Evolutionary conservation across 2,329 filamentous ascomycete genomes (phyloP).

Genomic region (Botrytis deweyae): DNA sequence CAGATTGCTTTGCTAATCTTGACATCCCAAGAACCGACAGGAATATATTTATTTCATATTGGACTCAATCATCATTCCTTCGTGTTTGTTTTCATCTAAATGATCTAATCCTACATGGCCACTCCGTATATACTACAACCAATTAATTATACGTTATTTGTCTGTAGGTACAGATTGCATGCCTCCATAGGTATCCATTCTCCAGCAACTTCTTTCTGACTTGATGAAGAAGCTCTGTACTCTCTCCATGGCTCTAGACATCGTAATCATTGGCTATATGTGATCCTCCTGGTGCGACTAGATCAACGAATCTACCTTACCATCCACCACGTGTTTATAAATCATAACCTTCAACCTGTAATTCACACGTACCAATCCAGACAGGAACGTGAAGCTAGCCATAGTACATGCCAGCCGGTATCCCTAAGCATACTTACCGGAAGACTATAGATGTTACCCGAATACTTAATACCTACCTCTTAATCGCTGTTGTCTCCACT

Average conservation of each 20-base stretch:
- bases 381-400: neutral
- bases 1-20: neutral
- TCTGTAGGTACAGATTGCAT: neutral
- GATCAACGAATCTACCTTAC: neutral
- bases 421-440: neutral
- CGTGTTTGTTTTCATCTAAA: neutral
- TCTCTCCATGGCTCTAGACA: neutral
- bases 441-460: constrained; percentile 13
- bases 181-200: neutral
- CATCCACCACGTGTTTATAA: neutral
- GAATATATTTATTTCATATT: neutral
- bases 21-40: neutral
- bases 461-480: neutral
- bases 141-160: neutral
- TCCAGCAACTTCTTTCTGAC: neutral
- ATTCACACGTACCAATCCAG: neutral
- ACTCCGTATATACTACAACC: neutral
- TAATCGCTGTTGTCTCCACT: constrained; percentile 1
- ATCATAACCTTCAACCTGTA: neutral
- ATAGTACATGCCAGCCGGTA: neutral
- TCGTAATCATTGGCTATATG: neutral
- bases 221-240: neutral
- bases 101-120: neutral
- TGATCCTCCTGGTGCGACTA: neutral
- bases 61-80: neutral